Base-by-base conservation (phyloP, 2,329 filamentous ascomycete species). In the Alternaria burnsii region DNA sequence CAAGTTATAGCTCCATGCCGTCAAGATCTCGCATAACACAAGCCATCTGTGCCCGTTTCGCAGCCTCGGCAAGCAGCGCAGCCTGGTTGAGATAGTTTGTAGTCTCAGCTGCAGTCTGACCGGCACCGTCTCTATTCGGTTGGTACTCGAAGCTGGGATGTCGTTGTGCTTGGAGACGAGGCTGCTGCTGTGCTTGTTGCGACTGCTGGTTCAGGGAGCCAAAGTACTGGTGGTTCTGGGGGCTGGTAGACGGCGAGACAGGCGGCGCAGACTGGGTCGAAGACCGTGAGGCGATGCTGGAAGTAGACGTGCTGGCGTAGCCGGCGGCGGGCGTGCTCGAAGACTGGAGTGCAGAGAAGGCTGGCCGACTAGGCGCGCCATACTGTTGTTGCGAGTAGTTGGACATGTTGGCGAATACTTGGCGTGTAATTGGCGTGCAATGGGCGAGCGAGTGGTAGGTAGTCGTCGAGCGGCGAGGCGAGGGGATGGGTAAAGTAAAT, bases 21-120 rank as follows among this genome's bases (percentile, higher is more conserved):
- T 92, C 93, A 74, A 98, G 85, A 79, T 97, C 94, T 63, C 94
- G 86, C 84, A 94, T 91, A 76, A 97, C 83, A 72, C 93, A 89
- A 42, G 92, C 92, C 84, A 97, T 91, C 80, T 97, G 93, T 10
- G 94, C 94, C 42, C 94, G 86, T 81, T 97, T 97, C 43, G 93
- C 94, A 2, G 94, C 94, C 82, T 98, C 94, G 36, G 94, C 94
- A 42, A 97, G 86, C 30, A 97, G 86, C 59, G 87, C 94, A 73
- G 94, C 92, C 78, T 97, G 90, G 71, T 89, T 88, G 61, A 97
- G 85, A 75, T 93, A 93, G 4, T 84, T 84, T 10, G 84, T 82
- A 1, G 86, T 87, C 71, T 82, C 81, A 40, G 79, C 78, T 50
- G 75, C 73, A 3, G 76, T 79, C 22, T 69, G 61, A 34, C 76